These are phyloP conservation scores for Centaurea solstitialis DNA, from an alignment of 129 eudicot genomes.

Conservation along the genomic window DNA sequence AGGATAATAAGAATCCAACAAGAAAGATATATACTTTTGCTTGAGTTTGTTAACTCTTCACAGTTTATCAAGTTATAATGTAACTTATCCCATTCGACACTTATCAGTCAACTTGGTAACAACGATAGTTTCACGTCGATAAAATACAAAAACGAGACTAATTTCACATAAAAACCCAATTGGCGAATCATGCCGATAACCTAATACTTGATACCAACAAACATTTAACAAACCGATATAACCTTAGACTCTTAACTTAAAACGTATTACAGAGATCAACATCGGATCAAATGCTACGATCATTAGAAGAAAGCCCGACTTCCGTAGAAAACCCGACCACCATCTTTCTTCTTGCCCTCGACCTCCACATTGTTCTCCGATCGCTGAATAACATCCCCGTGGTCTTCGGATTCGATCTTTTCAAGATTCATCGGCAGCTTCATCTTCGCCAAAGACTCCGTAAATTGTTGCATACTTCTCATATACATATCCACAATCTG, in stretches of 20 bases:
- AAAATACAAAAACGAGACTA: not conserved
- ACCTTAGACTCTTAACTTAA: not conserved
- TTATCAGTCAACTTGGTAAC: too few species aligned
- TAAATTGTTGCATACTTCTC: slow-evolving; percentile 92
- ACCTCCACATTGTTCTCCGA: slow-evolving; percentile 29
- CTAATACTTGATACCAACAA: not conserved
- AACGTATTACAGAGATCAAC: not conserved
- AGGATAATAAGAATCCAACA: too few species aligned
- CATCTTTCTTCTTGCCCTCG: slow-evolving; percentile 57
- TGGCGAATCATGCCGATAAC: not conserved
- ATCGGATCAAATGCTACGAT: not conserved
- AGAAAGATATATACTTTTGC: too few species aligned
- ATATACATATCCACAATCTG: slow-evolving; percentile 91
- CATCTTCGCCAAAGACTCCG: slow-evolving; percentile 78
- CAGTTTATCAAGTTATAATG: too few species aligned
- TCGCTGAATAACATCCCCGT: slow-evolving; percentile 35
- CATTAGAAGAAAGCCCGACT: slow-evolving; percentile 81
- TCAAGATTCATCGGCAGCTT: slow-evolving; percentile 85
- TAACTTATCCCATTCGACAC: too few species aligned
- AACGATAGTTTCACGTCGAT: not conserved
- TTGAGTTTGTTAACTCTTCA: too few species aligned
- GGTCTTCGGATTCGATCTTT: slow-evolving; percentile 32
- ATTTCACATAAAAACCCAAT: not conserved
- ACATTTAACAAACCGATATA: slow-evolving; percentile 22
- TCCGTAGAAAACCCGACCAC: slow-evolving; percentile 79